Conservation (phyloP, 2,329 filamentous ascomycete species). For the Hypomyces perniciosus region DNA sequence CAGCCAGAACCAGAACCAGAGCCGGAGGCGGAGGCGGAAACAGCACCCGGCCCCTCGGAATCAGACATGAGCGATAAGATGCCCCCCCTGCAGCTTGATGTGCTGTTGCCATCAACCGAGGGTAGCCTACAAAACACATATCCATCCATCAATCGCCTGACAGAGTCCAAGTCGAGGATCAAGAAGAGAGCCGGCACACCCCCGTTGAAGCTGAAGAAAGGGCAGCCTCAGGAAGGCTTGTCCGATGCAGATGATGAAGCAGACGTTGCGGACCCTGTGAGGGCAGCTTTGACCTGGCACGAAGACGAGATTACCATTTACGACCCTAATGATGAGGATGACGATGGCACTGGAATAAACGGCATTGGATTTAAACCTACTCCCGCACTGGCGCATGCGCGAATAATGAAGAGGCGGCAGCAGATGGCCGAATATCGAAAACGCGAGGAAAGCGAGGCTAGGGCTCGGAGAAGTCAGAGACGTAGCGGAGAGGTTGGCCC, state of each 20-base stretch:
- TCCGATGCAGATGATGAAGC: slow-evolving; percentile 28
- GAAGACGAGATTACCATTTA: slow-evolving; percentile 64
- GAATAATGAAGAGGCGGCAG: slow-evolving; percentile 50
- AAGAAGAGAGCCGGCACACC: slow-evolving; percentile 34
- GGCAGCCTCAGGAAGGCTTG: slow-evolving; percentile 16
- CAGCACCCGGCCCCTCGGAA: not conserved
- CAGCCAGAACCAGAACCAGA: not conserved
- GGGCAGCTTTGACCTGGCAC: slow-evolving; percentile 59
- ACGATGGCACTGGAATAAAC: slow-evolving; percentile 62
- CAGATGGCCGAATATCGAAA: slow-evolving; percentile 58
- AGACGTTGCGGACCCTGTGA: slow-evolving; percentile 44
- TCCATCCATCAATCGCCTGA: slow-evolving; percentile 33
- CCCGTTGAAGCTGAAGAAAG: slow-evolving; percentile 27
- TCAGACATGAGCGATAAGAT: not conserved
- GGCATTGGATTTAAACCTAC: slow-evolving; percentile 63
- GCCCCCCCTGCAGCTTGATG: not conserved
- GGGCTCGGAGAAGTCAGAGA: slow-evolving; percentile 48
- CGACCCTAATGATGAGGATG: slow-evolving; percentile 58
- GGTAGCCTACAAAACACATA: slow-evolving; percentile 15
- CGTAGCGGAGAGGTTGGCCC: slow-evolving; percentile 33
- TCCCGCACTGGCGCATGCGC: slow-evolving; percentile 52
- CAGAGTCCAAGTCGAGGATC: slow-evolving; percentile 33
- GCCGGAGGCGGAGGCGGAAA: not conserved
- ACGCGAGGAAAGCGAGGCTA: slow-evolving; percentile 55
- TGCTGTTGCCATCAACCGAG: slow-evolving; percentile 1